Percentiles rank a stretch among this genome's conserved stretches.
These are phyloP conservation scores for Eimeria maxima DNA, from an alignment of 169 alveolate species.

Conservation along the genomic window DNA sequence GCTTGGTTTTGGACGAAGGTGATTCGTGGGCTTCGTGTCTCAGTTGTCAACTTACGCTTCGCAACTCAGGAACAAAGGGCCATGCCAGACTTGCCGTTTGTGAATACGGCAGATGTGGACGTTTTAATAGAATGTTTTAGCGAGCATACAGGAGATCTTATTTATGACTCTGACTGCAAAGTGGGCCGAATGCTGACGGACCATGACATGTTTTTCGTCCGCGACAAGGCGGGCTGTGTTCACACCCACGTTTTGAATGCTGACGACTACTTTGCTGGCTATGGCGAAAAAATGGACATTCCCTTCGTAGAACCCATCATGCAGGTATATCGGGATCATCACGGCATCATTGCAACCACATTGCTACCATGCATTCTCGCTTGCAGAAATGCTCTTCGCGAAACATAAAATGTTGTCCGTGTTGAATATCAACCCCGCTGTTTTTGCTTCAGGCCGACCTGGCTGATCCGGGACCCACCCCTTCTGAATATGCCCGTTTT, in stretches of 20 bases:
- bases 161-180: constrained; percentile 73
- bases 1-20: too few species aligned
- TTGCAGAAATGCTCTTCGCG: not conserved
- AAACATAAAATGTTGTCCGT: not conserved
- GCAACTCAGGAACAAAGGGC: constrained; percentile 48
- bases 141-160: constrained; percentile 70
- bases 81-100: constrained; percentile 70
- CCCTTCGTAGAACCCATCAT: constrained; percentile 62
- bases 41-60: not conserved
- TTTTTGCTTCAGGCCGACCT: not conserved
- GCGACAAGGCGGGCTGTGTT: constrained; percentile 1
- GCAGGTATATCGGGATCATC: not conserved
- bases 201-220: constrained; percentile 71
- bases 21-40: not conserved
- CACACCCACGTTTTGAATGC: constrained; percentile 67
- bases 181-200: constrained; percentile 75
- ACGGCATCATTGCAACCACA: not conserved
- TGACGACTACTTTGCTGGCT: constrained; percentile 76
- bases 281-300: constrained; percentile 4
- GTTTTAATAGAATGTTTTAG: constrained; percentile 61
- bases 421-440: not conserved
- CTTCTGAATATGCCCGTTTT: constrained; percentile 35
- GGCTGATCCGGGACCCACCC: constrained; percentile 53
- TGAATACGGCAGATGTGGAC: constrained; percentile 39
- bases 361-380: not conserved